Percentiles rank a stretch among this genome's conserved stretches.
phyloP scores from a whole-genome alignment of 2,329 filamentous ascomycete species.

The Trichothecium sympodiale region DNA sequence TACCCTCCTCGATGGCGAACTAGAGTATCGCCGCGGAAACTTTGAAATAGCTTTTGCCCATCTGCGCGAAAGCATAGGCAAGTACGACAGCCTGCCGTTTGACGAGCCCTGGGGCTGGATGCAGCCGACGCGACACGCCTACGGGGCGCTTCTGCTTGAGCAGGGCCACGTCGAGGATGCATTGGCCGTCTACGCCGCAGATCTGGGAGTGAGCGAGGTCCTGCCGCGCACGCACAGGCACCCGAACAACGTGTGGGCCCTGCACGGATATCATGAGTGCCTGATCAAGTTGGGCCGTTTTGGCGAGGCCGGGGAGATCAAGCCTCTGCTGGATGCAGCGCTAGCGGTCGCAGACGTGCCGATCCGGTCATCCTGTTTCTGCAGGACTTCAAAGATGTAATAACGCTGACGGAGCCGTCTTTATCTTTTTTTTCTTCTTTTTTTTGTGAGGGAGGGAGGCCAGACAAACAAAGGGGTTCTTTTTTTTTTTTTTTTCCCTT shows the following conservation, averaged over 20 bases:
- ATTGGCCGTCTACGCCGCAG: conserved; percentile 44
- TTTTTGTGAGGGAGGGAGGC: too few species aligned
- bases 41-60: conserved; percentile 47
- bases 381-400: conserved; percentile 3
- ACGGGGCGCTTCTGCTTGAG: conserved; percentile 58
- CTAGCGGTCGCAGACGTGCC: conserved; percentile 44
- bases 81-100: conserved; percentile 55
- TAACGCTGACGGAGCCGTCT: too few species aligned
- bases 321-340: conserved; percentile 34
- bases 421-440: too few species aligned
- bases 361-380: conserved; percentile 49
- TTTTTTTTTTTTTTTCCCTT: too few species aligned
- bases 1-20: conserved; percentile 63
- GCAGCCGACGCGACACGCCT: conserved; percentile 62
- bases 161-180: conserved; percentile 49
- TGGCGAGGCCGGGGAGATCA: conserved; percentile 4
- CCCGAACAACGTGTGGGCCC: conserved; percentile 64
- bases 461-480: too few species aligned
- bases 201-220: conserved; percentile 47
- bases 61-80: conserved; percentile 43
- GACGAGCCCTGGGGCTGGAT: conserved; percentile 72
- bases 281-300: conserved; percentile 33
- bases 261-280: conserved; percentile 66
- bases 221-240: conserved; percentile 55
- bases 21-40: conserved; percentile 56